Conservation (phyloP, 345 rosid genomes). For the Camelina neglecta region DNA sequence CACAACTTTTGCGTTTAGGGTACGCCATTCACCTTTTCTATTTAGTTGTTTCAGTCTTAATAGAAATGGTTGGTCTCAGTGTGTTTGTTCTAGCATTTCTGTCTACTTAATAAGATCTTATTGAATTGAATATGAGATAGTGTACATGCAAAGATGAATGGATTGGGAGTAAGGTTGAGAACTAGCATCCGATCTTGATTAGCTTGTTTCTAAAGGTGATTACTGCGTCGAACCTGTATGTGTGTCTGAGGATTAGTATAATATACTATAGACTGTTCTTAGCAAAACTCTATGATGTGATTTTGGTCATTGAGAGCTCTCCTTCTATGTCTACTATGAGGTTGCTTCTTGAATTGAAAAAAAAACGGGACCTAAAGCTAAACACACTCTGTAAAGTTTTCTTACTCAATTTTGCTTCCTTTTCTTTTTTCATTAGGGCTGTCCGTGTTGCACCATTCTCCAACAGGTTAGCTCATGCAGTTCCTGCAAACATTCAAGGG, state of each 20-base stretch:
- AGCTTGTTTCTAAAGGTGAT: constrained; percentile 8
- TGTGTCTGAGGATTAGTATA: constrained; percentile 23
- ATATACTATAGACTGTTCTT: neutral
- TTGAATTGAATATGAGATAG: neutral
- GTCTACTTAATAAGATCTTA: constrained; percentile 11
- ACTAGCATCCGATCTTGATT: constrained; percentile 9
- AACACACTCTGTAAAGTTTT: neutral
- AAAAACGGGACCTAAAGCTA: neutral
- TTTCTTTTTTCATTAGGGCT: constrained; percentile 64
- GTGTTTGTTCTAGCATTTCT: neutral
- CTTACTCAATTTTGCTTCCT: constrained; percentile 6
- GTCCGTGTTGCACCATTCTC: constrained; percentile 98
- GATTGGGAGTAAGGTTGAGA: constrained; percentile 21
- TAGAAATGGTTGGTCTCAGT: neutral
- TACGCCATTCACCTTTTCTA: constrained; percentile 38
- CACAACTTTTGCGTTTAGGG: constrained; percentile 73
- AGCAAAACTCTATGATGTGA: neutral
- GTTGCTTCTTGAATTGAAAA: constrained; percentile 13
- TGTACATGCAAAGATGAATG: neutral
- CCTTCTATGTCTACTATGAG: neutral
- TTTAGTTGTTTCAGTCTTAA: neutral
- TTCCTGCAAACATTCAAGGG: constrained; percentile 76
- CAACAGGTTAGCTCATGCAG: constrained; percentile 90
- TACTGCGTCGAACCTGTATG: neutral
- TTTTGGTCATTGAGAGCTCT: constrained; percentile 19